Evolutionary conservation across 2,329 filamentous ascomycete genomes (phyloP).

Genomic region (Fusarium falciforme): DNA sequence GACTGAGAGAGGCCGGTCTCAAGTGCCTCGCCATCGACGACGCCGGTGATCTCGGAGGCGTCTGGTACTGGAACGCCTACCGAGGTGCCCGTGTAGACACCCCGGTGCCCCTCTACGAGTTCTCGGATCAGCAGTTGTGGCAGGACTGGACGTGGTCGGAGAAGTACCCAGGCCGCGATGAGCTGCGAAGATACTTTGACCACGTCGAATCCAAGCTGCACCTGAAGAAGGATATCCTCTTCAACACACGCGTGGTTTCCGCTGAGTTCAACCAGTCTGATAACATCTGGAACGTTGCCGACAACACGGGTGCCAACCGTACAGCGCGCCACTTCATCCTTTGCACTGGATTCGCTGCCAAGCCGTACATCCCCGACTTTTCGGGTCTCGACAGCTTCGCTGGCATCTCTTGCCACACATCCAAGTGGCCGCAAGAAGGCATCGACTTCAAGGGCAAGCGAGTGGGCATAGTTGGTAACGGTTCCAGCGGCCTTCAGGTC

Average conservation of each 20-base stretch:
- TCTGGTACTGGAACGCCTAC: background rate
- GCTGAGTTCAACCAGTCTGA: background rate
- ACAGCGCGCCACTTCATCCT: background rate
- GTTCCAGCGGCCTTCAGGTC: background rate
- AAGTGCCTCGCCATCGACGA: background rate
- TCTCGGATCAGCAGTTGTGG: background rate
- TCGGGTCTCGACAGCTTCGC: background rate
- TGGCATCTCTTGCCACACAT: background rate
- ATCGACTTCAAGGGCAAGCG: background rate
- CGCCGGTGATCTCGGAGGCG: background rate
- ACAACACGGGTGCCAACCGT: background rate
- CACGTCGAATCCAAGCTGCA: background rate
- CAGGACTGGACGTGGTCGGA: background rate
- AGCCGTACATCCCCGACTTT: background rate
- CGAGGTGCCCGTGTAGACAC: background rate
- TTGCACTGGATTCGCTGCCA: background rate
- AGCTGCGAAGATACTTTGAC: background rate
- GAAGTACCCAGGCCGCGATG: background rate
- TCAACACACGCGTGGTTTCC: background rate
- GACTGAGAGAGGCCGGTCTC: background rate
- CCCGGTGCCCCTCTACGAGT: background rate
- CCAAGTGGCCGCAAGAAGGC: background rate
- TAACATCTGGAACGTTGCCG: background rate
- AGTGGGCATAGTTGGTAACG: background rate
- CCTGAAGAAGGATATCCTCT: background rate